Percentiles rank a stretch among this genome's conserved stretches.
phyloP scores from a whole-genome alignment of 2,329 filamentous ascomycete species.

The Exophiala sideris region DNA sequence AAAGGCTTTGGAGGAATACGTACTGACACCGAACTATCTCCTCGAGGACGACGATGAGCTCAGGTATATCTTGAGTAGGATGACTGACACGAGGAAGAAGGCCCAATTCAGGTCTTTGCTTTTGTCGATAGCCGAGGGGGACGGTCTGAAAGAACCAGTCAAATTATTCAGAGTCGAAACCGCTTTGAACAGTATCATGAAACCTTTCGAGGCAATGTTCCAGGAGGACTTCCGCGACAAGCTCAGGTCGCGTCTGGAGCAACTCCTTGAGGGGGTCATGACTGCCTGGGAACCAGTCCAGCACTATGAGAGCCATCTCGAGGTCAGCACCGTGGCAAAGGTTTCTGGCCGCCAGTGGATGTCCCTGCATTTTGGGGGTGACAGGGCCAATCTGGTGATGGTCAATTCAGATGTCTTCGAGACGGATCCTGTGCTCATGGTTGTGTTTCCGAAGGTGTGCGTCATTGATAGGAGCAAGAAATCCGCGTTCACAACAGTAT shows the following conservation, averaged over 20 bases:
- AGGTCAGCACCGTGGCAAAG: slow-evolving; percentile 4
- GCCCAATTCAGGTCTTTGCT: not conserved
- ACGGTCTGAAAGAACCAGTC: slow-evolving; percentile 4
- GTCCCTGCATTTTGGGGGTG: not conserved
- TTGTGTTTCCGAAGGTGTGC: slow-evolving; percentile 13
- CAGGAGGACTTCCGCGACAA: not conserved
- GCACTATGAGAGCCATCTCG: slow-evolving; percentile 10
- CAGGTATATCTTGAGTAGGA: slow-evolving; percentile 62
- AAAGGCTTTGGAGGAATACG: slow-evolving; percentile 13
- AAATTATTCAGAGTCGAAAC: slow-evolving; percentile 1
- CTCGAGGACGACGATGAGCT: slow-evolving; percentile 14
- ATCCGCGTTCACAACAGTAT: slow-evolving; percentile 11
- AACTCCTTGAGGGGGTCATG: not conserved
- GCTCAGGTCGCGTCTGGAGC: slow-evolving; percentile 3
- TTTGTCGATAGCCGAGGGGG: slow-evolving; percentile 7
- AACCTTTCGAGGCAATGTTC: slow-evolving; percentile 4
- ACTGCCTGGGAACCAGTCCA: slow-evolving; percentile 9
- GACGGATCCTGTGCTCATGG: slow-evolving; percentile 3
- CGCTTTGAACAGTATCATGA: slow-evolving; percentile 1
- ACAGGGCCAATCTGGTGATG: not conserved
- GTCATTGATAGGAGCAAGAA: slow-evolving; percentile 14
- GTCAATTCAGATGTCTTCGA: slow-evolving; percentile 7
- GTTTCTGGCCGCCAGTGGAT: slow-evolving; percentile 6
- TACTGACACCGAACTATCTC: slow-evolving; percentile 18
- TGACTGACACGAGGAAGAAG: slow-evolving; percentile 53